Evolutionary conservation across 495 filamentous ascomycete genomes (phyloP), one percentile per base, ranked within the genome.

Genomic region (Friedmanniomyces simplex): DNA sequence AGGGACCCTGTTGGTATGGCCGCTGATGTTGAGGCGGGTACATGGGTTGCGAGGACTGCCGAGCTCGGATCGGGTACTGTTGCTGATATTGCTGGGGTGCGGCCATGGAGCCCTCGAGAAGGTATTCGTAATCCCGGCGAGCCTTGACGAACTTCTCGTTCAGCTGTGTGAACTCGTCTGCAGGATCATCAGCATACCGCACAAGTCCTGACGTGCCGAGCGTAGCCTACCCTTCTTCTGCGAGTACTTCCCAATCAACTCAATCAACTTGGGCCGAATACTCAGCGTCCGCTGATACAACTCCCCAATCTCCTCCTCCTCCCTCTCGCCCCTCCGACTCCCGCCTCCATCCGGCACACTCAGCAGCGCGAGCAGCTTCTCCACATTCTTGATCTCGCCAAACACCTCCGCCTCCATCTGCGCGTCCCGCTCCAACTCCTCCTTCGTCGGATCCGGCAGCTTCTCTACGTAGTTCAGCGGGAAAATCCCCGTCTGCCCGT

Each of bases 141-240:
- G 93, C 93, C 72, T 98, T 98, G 76, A 98, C 97, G 71, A 98
- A 98, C 69, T 97, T 97, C 65, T 98, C 93, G 68, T 98, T 98
- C 42, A 98, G 79, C 66, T 95, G 89, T 2, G 91, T 95, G 67
- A 98, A 96, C 67, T 98, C 93, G 72, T 98, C 90, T 96, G 58
- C 21, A 66, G 10, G 6, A 25, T n/a, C 28, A 45, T 59, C 20
- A 62, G 43, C 39, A 52, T 25, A 13, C 20, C 18, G 51, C n/a
- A 2, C 18, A 20, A 25, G 46, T 32, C 10, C 28, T 4, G 28
- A 22, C 8, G 71, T 22, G 16, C 12, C 5, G 21, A 14, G 10
- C 26, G 8, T 18, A 13, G 43, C 66, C 55, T 76, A 93, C 90
- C 93, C 73, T 98, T 98, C 82, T 95, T 97, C 67, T 98, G 93